A percentile compares a stretch with the other conserved stretches of the same genome.
phyloP scores from a whole-genome alignment of 306 rosid genomes.

The Spatholobus suberectus region DNA sequence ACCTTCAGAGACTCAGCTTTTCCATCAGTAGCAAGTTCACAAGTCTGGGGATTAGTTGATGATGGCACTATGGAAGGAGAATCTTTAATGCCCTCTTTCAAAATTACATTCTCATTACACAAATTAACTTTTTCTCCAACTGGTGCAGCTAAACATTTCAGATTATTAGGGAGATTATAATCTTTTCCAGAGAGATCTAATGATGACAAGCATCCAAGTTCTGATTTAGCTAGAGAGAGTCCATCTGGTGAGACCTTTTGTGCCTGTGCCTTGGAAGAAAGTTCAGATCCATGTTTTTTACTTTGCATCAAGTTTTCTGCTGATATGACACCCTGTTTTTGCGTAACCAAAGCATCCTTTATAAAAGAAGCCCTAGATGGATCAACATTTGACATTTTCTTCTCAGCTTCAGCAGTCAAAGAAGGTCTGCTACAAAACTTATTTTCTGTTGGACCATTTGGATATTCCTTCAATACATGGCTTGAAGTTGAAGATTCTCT shows the following conservation, averaged over 20 bases:
- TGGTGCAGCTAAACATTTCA: conserved; percentile 36
- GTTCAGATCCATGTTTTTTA: conserved; percentile 47
- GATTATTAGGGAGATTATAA: conserved; percentile 23
- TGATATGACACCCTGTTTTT: conserved; percentile 19
- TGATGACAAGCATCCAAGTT: conserved; percentile 40
- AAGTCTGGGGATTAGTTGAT: conserved; percentile 38
- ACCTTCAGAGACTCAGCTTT: conserved; percentile 52
- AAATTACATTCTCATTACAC: conserved; percentile 38
- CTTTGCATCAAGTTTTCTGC: conserved; percentile 37
- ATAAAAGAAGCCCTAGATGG: conserved; percentile 34
- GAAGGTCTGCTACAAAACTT: conserved; percentile 38
- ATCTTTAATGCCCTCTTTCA: conserved; percentile 38
- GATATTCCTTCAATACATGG: conserved; percentile 50
- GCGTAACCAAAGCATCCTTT: conserved; percentile 43
- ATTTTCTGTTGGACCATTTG: conserved; percentile 46
- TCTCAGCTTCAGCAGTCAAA: conserved; percentile 40
- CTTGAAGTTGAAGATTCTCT: conserved; percentile 43
- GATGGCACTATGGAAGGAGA: conserved; percentile 33
- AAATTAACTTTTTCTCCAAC: conserved; percentile 28
- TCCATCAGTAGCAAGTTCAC: conserved; percentile 36
- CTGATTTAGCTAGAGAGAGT: conserved; percentile 42
- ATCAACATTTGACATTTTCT: conserved; percentile 47
- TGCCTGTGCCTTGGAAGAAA: conserved; percentile 32
- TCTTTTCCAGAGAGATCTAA: conserved; percentile 37
- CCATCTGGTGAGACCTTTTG: conserved; percentile 29